Conservation (phyloP, 768 basidiomycete species). For the Russula abietina region DNA sequence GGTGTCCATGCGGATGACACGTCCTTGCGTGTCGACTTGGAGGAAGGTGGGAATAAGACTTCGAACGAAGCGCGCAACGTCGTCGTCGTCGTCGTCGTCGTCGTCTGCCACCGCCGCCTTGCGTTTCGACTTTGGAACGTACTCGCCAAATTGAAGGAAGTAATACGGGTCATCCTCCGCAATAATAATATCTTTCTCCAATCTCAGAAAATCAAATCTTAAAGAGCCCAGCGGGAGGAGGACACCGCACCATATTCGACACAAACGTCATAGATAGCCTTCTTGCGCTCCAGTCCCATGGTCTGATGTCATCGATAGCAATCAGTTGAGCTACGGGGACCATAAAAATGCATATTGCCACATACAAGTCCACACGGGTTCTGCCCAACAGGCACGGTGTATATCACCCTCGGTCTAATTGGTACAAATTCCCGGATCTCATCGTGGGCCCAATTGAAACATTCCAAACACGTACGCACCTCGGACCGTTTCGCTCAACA, state of each 20-base stretch:
- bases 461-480: background rate
- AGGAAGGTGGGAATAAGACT: conserved; percentile 60
- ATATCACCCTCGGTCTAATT: conserved; percentile 62
- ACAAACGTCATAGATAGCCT: conserved; percentile 75
- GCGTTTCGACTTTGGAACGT: conserved; percentile 34
- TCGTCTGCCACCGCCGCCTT: too few relatives aligned
- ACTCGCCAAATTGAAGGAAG: conserved; percentile 51
- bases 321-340: too few relatives aligned
- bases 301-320: conserved; percentile 36
- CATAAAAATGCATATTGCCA: conserved; percentile 8
- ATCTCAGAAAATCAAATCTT: background rate
- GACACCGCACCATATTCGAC: conserved; percentile 59
- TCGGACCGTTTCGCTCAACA: conserved; percentile 27
- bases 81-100: too few relatives aligned
- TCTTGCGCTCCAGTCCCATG: conserved; percentile 58
- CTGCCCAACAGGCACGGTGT: conserved; percentile 76
- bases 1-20: conserved; percentile 77
- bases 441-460: background rate
- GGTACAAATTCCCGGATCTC: background rate
- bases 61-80: conserved; percentile 17
- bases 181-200: conserved; percentile 57
- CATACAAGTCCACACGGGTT: conserved; percentile 73
- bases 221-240: background rate
- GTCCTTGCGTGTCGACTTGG: conserved; percentile 69
- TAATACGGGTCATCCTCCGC: conserved; percentile 83